Percentiles rank a stretch among this genome's conserved stretches.
Evolutionary conservation across 305 asterid species (phyloP).

Genomic region (Galium porrigens): DNA sequence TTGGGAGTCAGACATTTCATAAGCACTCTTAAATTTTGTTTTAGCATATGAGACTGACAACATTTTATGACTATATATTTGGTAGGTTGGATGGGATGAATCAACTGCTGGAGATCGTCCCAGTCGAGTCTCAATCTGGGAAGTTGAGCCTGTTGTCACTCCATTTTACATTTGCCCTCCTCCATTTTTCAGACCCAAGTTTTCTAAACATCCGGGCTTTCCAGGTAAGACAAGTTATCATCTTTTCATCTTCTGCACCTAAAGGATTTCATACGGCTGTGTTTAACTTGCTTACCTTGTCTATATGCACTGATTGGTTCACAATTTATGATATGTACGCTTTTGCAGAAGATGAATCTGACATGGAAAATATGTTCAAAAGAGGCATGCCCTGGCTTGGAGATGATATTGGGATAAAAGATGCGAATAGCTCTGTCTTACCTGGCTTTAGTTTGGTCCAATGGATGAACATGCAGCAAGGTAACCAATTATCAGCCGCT

Average conservation of each 20-base stretch:
- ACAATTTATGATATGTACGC: background rate
- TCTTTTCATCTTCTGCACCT: background rate
- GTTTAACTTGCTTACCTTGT: background rate
- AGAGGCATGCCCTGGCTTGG: constrained; percentile 84
- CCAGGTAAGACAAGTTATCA: constrained; percentile 33
- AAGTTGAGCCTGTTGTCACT: constrained; percentile 69
- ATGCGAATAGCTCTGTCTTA: constrained; percentile 53
- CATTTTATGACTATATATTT: constrained; percentile 1
- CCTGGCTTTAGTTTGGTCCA: constrained; percentile 87
- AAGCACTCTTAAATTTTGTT: background rate
- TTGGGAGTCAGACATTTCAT: background rate
- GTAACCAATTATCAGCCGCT: constrained; percentile 36
- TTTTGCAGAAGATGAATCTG: constrained; percentile 56
- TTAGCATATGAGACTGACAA: background rate
- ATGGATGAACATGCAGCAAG: constrained; percentile 96
- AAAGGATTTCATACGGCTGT: background rate
- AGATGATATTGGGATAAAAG: constrained; percentile 58
- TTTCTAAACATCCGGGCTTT: constrained; percentile 55
- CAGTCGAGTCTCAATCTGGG: constrained; percentile 83
- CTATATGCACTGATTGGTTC: background rate
- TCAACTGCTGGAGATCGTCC: constrained; percentile 96
- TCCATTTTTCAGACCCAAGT: constrained; percentile 79
- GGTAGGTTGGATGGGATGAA: constrained; percentile 97
- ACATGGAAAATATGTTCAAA: constrained; percentile 50
- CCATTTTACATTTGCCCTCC: constrained; percentile 94